phyloP scores from a whole-genome alignment of 2,329 filamentous ascomycete species.

The Penicillium sp. region DNA sequence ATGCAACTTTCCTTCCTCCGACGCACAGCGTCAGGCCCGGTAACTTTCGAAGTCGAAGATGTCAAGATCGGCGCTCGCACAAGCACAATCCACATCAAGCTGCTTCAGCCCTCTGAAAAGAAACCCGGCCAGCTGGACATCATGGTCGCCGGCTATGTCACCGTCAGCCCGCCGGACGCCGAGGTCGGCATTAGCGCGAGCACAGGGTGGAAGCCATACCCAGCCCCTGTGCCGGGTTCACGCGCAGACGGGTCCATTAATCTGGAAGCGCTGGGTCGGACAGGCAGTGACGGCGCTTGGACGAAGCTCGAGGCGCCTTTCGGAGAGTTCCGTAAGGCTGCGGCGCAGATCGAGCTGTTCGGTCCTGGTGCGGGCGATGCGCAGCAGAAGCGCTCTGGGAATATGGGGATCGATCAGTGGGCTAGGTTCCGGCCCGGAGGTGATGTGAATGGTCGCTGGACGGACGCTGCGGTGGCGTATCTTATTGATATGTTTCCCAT shows the following conservation, averaged over 20 bases:
- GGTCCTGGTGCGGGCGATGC: conserved; percentile 30
- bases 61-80: conserved; percentile 64
- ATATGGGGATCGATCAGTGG: conserved; percentile 61
- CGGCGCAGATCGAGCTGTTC: conserved; percentile 50
- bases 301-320: conserved; percentile 26
- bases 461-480: conserved; percentile 61
- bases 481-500: conserved; percentile 68
- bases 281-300: conserved; percentile 30
- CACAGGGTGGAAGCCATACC: conserved; percentile 54
- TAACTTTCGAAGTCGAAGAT: conserved; percentile 58
- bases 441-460: conserved; percentile 53
- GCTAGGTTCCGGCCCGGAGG: conserved; percentile 57
- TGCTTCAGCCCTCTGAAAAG: conserved; percentile 42
- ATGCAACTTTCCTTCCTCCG: conserved; percentile 65
- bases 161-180: conserved; percentile 56
- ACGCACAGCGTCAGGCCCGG: conserved; percentile 58
- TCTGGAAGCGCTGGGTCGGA: conserved; percentile 17
- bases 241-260: conserved; percentile 32
- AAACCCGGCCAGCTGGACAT: conserved; percentile 46
- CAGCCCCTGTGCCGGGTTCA: conserved; percentile 41
- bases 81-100: conserved; percentile 61
- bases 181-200: conserved; percentile 58
- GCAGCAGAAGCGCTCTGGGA: conserved; percentile 14
- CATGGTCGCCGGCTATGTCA: conserved; percentile 64
- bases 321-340: conserved; percentile 47